Evolutionary conservation across 73 alveolate genomes (phyloP).

Genomic region (Paraurostyla sp.): DNA sequence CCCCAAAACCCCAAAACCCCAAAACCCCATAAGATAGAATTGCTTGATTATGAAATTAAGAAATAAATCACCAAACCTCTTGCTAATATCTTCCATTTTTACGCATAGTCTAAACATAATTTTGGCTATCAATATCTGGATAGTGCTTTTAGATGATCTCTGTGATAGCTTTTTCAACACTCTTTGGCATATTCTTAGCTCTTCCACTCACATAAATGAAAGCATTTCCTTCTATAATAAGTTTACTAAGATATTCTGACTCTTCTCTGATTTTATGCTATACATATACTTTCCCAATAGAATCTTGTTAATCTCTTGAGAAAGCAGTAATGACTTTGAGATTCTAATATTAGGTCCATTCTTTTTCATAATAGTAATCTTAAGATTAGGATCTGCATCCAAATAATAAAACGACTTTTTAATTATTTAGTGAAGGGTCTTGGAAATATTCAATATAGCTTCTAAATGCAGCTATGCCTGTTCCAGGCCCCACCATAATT

Average conservation of each 20-base stretch:
- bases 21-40: neutral
- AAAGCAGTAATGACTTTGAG: conserved; percentile 79
- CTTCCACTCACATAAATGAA: conserved; percentile 83
- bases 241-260: conserved; percentile 57
- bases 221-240: conserved; percentile 64
- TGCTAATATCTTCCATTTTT: conserved; percentile 67
- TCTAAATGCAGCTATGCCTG: conserved; percentile 87
- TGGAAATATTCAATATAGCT: conserved; percentile 57
- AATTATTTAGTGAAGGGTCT: neutral
- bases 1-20: conserved; percentile 70
- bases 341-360: conserved; percentile 62
- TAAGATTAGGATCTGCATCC: conserved; percentile 81
- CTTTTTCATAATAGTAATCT: conserved; percentile 80
- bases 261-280: conserved; percentile 79
- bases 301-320: conserved; percentile 75
- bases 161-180: conserved; percentile 79
- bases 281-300: conserved; percentile 81
- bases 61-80: conserved; percentile 84
- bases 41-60: neutral
- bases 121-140: conserved; percentile 50
- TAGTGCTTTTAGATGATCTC: conserved; percentile 54
- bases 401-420: conserved; percentile 67
- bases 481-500: conserved; percentile 84
- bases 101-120: conserved; percentile 51
- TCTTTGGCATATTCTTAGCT: conserved; percentile 81